phyloP scores from a whole-genome alignment of 176 grass and related monocot genomes.

The Dactylis glomerata region DNA sequence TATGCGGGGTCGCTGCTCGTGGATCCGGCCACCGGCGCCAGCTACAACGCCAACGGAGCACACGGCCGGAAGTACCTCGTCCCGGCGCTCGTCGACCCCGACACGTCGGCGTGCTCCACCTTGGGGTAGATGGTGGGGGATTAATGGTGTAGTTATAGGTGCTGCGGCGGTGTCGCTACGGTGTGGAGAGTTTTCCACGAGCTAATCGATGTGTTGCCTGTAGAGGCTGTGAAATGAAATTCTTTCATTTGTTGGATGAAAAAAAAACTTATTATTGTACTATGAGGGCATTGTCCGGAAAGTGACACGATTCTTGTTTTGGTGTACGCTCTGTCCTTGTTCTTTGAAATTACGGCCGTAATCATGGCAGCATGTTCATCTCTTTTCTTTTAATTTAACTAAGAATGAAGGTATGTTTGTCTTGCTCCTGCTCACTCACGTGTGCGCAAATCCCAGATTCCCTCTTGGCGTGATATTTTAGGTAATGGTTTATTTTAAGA shows the following conservation, averaged over 20 bases:
- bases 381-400: no score
- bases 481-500: no score
- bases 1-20: slow-evolving; percentile 65
- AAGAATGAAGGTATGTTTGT: no score
- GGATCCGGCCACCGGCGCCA: slow-evolving; percentile 58
- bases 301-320: neutral
- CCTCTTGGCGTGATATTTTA: no score
- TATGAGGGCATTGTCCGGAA: neutral
- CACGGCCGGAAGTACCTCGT: slow-evolving; percentile 75
- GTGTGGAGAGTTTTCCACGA: slow-evolving; percentile 34
- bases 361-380: no score
- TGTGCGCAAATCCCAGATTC: no score
- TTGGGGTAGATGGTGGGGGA: slow-evolving; percentile 49
- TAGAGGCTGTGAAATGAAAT: slow-evolving; percentile 42
- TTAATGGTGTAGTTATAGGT: neutral
- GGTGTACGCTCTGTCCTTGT: neutral
- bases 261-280: neutral
- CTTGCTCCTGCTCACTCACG: no score
- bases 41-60: slow-evolving; percentile 75
- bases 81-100: slow-evolving; percentile 77
- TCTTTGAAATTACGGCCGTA: no score
- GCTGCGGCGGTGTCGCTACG: neutral
- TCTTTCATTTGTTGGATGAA: slow-evolving; percentile 97
- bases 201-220: slow-evolving; percentile 7
- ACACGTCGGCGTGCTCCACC: slow-evolving; percentile 74